A percentile compares a stretch with the other conserved stretches of the same genome.
Conservation (phyloP, 106 monocot species). For the Dendrobium catenatum region DNA sequence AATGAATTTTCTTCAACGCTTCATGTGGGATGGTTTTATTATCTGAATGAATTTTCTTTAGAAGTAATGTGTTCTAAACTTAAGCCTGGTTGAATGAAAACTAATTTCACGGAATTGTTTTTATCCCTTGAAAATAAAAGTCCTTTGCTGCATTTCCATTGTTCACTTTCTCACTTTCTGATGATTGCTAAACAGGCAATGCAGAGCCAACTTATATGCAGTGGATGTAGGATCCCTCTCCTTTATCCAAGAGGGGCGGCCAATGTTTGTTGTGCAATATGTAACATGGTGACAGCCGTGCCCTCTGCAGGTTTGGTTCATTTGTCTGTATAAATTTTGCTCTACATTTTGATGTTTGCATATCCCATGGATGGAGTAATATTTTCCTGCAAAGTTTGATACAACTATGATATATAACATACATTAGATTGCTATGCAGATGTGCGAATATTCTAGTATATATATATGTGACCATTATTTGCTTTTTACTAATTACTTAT, state of each 20-base stretch:
- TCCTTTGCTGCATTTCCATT: neutral
- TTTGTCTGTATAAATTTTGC: neutral
- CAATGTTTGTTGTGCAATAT: conserved; percentile 66
- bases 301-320: conserved; percentile 32
- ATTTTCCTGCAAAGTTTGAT: neutral
- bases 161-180: neutral
- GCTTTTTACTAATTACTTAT: too few relatives aligned
- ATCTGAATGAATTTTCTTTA: neutral
- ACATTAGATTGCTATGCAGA: too few relatives aligned
- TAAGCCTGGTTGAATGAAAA: neutral
- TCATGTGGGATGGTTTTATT: neutral
- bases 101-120: neutral
- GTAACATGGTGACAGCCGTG: conserved; percentile 42
- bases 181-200: conserved; percentile 17
- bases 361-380: neutral
- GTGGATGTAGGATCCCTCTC: conserved; percentile 57
- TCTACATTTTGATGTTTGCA: neutral
- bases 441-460: too few relatives aligned
- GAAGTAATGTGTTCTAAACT: neutral
- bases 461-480: too few relatives aligned
- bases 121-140: neutral
- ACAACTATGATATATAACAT: neutral
- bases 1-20: neutral
- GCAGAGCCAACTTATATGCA: conserved; percentile 69
- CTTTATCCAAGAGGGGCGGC: conserved; percentile 55